Base-by-base conservation (phyloP, 495 filamentous ascomycete species). In the Stereocaulon alpinum region DNA sequence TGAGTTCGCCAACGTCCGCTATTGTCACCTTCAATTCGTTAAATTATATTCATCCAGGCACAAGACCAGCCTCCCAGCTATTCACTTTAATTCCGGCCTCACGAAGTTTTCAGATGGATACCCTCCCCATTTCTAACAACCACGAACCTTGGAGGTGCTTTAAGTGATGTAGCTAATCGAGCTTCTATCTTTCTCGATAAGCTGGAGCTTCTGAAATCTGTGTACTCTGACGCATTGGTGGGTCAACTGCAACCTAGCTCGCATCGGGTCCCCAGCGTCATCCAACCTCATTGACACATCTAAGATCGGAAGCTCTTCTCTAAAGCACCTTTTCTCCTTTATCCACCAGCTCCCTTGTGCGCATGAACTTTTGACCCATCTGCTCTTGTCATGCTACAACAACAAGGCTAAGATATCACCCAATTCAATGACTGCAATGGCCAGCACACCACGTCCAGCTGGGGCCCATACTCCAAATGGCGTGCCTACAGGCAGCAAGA, bases 381-480 rank as follows among this genome's bases (percentile, higher is more conserved):
- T 2, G 18, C 12, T 3, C 30, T 10, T 37, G 34, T 3, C 32
- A 52, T 52, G 30, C 20, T n/a, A 6, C 49, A 52, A 18, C 2
- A 3, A 6, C 34, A 52, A 32, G 15, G 49, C 3, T 34, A 40
- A 41, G 14, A 14, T 45, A 17, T 59, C 43, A 40, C 45, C 10
- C 5, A 9, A 30, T 15, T 4, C 5, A 22, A 15, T 18, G 11
- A 20, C 58, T n/a, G 44, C 29, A 43, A 40, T 64, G 62, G 49
- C 58, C 18, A 53, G 29, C 30, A 60, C 43, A 50, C 42, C 51
- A 6, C 61, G 61, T 29, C 65, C 58, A 27, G 66, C 51, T 61
- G 52, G 47, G 40, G 43, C 30, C 4, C 63, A 58, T 18, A 62
- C 63, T 14, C 63, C 63, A 37, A 54, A 53, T 58, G 57, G 61